phyloP scores from a whole-genome alignment of 2,329 filamentous ascomycete species.

The Fusarium verrucosum region DNA sequence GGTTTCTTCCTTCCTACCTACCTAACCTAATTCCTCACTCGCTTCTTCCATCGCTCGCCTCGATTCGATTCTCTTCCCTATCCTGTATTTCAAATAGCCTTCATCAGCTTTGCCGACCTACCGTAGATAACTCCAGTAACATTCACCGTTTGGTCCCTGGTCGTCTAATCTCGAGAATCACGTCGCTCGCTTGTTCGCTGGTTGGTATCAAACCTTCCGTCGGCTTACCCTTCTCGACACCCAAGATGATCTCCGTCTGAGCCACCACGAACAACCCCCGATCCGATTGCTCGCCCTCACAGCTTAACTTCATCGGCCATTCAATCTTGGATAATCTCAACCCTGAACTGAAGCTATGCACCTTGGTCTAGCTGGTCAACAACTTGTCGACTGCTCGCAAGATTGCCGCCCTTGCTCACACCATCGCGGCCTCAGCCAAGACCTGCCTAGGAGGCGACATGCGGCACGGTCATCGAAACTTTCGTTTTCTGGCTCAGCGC shows the following conservation, averaged over 20 bases:
- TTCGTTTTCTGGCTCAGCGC: conserved; percentile 30
- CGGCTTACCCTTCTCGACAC: conserved; percentile 27
- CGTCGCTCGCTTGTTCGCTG: conserved; percentile 33
- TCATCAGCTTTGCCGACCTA: conserved; percentile 15
- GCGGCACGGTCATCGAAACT: conserved; percentile 30
- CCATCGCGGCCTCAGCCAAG: conserved; percentile 25
- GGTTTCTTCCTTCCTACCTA: not conserved
- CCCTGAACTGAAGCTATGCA: conserved; percentile 39
- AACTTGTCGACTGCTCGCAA: conserved; percentile 34
- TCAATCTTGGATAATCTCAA: conserved; percentile 14
- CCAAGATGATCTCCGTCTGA: conserved; percentile 40
- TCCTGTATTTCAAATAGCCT: conserved; percentile 26
- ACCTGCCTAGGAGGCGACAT: conserved; percentile 36
- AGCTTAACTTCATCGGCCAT: conserved; percentile 13
- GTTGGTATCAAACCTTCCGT: conserved; percentile 19
- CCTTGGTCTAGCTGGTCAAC: conserved; percentile 37
- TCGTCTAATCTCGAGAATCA: conserved; percentile 24
- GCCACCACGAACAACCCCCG: conserved; percentile 20
- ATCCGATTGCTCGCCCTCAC: conserved; percentile 20
- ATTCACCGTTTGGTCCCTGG: conserved; percentile 15
- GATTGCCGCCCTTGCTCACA: conserved; percentile 21
- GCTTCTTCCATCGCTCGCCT: conserved; percentile 21
- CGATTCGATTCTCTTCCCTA: conserved; percentile 28
- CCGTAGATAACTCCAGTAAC: conserved; percentile 19
- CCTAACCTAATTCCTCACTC: conserved; percentile 18